phyloP scores from a whole-genome alignment of 352 stramenopile genomes.

The Peronospora belbahrii region DNA sequence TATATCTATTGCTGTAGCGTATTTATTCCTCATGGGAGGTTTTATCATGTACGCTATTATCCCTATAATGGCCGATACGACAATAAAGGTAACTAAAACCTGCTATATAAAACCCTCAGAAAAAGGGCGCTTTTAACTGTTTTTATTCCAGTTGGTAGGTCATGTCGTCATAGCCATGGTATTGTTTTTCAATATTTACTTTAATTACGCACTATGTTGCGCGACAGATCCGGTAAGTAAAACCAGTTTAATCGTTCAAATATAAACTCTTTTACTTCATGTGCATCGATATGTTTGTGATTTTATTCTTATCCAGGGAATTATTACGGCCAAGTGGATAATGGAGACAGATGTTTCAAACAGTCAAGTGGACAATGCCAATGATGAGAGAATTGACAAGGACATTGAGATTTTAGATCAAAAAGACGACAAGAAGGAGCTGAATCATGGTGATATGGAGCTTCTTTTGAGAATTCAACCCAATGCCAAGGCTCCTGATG shows the following conservation, averaged over 20 bases:
- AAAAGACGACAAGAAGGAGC: constrained; percentile 1
- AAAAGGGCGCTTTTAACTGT: background rate
- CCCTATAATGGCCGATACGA: constrained; percentile 36
- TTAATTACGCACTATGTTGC: constrained; percentile 68
- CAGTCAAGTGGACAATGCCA: constrained; percentile 12
- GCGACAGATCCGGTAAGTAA: constrained; percentile 41
- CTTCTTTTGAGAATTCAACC: constrained; percentile 27
- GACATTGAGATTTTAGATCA: constrained; percentile 8
- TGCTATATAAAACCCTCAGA: background rate
- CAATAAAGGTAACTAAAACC: constrained; percentile 22
- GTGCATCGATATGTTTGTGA: no score
- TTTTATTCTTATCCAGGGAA: constrained; percentile 11
- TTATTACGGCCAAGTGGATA: constrained; percentile 20
- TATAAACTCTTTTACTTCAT: constrained; percentile 2
- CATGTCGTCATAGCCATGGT: constrained; percentile 28
- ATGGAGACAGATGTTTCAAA: constrained; percentile 11
- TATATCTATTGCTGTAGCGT: constrained; percentile 6
- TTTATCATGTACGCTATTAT: constrained; percentile 48
- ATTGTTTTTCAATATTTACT: constrained; percentile 60
- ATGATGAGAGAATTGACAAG: constrained; percentile 11
- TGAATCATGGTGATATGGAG: constrained; percentile 3
- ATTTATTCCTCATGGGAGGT: constrained; percentile 37
- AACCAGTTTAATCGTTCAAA: no score
- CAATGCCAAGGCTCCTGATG: constrained; percentile 10
- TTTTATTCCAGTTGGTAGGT: constrained; percentile 18